These are phyloP conservation scores for Blastomyces parvus DNA, from an alignment of 2,329 filamentous ascomycete species.

Conservation along the genomic window DNA sequence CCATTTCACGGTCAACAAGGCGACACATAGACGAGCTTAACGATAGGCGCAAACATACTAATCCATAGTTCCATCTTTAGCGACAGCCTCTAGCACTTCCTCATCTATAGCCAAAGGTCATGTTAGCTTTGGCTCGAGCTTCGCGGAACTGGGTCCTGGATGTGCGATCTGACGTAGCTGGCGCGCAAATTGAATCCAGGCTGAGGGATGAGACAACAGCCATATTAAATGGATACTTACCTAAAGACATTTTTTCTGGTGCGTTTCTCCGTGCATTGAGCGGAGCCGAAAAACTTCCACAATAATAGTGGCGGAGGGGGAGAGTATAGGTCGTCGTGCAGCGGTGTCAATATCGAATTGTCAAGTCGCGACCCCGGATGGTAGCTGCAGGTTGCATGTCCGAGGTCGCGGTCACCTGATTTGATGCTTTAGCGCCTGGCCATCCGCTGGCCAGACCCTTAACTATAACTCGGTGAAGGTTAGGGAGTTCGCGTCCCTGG, in stretches of 20 bases:
- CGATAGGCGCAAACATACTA: constrained; percentile 36
- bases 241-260: constrained; percentile 7
- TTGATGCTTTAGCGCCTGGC: background rate
- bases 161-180: background rate
- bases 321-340: background rate
- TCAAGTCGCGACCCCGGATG: background rate
- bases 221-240: constrained; percentile 2
- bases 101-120: constrained; percentile 33
- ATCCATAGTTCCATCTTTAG: constrained; percentile 50
- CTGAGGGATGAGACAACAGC: background rate
- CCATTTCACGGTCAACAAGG: constrained; percentile 23
- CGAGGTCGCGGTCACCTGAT: background rate
- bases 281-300: background rate
- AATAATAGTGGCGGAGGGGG: background rate
- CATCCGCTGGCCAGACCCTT: background rate
- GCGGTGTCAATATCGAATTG: background rate
- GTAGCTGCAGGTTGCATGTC: background rate
- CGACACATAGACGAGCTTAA: background rate
- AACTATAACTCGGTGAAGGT: background rate
- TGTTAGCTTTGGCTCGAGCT: constrained; percentile 2
- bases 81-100: constrained; percentile 46
- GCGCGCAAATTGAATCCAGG: background rate
- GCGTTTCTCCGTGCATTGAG: background rate
- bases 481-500: background rate
- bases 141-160: background rate